phyloP scores from a whole-genome alignment of 768 basidiomycete species.

The Tulasnella sp. region DNA sequence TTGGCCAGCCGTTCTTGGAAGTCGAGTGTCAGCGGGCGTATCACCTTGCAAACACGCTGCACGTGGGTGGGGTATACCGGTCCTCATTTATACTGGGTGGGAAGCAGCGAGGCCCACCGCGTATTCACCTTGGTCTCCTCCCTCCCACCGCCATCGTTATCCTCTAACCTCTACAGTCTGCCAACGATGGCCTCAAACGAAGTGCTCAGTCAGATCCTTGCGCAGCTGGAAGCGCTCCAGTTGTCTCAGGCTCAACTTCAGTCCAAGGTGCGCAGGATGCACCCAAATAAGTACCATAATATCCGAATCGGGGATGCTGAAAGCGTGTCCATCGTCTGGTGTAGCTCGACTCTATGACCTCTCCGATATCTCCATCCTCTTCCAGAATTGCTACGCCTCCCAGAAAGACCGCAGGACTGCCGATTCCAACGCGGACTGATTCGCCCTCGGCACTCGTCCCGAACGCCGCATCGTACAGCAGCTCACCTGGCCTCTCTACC shows the following conservation, averaged over 20 bases:
- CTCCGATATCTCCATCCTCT: slow-evolving; percentile 16
- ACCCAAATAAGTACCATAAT: slow-evolving; percentile 5
- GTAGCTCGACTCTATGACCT: slow-evolving; percentile 43
- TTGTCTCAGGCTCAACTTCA: slow-evolving; percentile 66
- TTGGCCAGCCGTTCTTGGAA: not conserved
- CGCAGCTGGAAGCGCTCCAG: slow-evolving; percentile 58
- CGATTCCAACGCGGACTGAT: not conserved
- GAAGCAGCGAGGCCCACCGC: not conserved
- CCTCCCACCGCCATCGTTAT: not conserved
- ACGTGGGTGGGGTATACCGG: not conserved
- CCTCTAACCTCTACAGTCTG: not conserved
- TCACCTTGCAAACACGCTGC: not conserved
- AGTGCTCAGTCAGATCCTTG: slow-evolving; percentile 56
- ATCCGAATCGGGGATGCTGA: not conserved
- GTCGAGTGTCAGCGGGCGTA: not conserved
- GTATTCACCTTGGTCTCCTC: not conserved
- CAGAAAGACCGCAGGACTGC: slow-evolving; percentile 26
- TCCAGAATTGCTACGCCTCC: slow-evolving; percentile 2
- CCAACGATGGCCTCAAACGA: not conserved
- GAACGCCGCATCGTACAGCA: not conserved
- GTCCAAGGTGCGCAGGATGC: slow-evolving; percentile 45
- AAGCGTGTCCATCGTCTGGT: not conserved
- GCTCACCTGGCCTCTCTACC: slow-evolving; percentile 1
- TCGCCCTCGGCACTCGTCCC: slow-evolving; percentile 11
- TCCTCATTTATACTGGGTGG: not conserved